Base-by-base conservation (phyloP, 306 rosid genomes). In the Dryas alaskensis region DNA sequence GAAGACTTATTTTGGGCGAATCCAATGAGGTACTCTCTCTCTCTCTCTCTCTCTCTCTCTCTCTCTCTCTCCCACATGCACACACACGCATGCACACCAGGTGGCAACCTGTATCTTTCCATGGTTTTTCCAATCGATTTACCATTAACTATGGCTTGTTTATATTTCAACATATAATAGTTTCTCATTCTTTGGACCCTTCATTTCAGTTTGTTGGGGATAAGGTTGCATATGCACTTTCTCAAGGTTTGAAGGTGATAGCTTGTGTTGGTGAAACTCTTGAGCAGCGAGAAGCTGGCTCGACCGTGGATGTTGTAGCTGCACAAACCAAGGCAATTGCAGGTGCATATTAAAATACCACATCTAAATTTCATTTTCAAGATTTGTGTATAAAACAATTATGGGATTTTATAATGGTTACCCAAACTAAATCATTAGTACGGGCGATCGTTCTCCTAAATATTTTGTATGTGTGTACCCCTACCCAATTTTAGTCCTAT, bases 261-360 rank as follows among this genome's bases (percentile, higher is more conserved):
- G 97, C 97, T 43, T 91, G 94, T 79, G 87, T 91, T 9, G 97
- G 97, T 42, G 97, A 91, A 87, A 91, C 97, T 74, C 97, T 91
- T 73, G 92, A 91, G 46, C 90, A 91, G 83, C 90, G 94, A 57
- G 92, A 91, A 86, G 82, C 97, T 52, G 90, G 92, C 69, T 60
- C 82, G 16, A 91, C 97, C 9, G 1, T 73, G 66, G 59, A 83
- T 31, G 89, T 91, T 81, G 94, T 91, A 61, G 78, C 97, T 52
- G 90, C 91, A 58, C 97, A 91, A 89, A 91, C 97, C 66, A 91
- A 89, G 84, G 97, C 97, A 60, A 91, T 91, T 72, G 92, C 97
- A 65, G 94, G 97, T 87, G 57, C 50, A 50, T 53, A 58, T 54
- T 54, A 69, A 60, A 52, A 25, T 40, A 12, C 14, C 17, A 0